Evolutionary conservation across 139 green algal species (phyloP), one percentile per base, ranked within the genome.

Genomic region (Chlamydomonas sp.): DNA sequence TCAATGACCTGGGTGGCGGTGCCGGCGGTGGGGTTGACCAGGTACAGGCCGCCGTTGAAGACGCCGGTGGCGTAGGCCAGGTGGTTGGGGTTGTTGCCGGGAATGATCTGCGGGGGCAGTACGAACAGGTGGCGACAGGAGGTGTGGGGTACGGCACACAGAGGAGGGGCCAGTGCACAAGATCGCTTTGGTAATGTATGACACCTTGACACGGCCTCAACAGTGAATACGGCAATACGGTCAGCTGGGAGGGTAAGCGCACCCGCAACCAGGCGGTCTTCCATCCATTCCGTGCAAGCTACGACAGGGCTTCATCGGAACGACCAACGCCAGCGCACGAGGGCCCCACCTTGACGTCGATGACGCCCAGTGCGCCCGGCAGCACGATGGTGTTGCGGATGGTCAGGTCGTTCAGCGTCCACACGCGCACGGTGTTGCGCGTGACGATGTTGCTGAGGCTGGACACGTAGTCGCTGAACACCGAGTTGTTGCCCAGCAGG

Each of bases 11-110:
- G 10, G 8, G 31, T 64, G 77, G 77, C 49, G 9, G 49, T 82
- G 77, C 77, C 77, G 17, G 77, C 49, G 20, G 57, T 49, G 58
- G 77, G 77, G 77, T 82, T 58, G 20, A 82, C 77, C 57, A 82
- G 77, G 77, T 82, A 82, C 31, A 82, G 77, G 15, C 49, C 77
- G 58, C 77, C 77, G 77, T 82, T 82, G 77, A 82, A 82, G 20
- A 82, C 77, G 9, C 77, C 77, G 77, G 77, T 82, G 57, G 77
- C 77, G 58, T 82, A 82, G 57, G 77, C 77, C 31, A 82, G 77
- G 77, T 68, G 63, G 10, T 82, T 66, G 49, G 77, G 49, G 77
- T 66, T 63, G 20, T 18, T 12, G 77, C 77, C 77, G 58, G 77
- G 77, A 31, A 82, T 82, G 77, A 82, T 82, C 77, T 82, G 49